Evolutionary conservation across 768 basidiomycete genomes (phyloP).

Genomic region (Russula lepida): DNA sequence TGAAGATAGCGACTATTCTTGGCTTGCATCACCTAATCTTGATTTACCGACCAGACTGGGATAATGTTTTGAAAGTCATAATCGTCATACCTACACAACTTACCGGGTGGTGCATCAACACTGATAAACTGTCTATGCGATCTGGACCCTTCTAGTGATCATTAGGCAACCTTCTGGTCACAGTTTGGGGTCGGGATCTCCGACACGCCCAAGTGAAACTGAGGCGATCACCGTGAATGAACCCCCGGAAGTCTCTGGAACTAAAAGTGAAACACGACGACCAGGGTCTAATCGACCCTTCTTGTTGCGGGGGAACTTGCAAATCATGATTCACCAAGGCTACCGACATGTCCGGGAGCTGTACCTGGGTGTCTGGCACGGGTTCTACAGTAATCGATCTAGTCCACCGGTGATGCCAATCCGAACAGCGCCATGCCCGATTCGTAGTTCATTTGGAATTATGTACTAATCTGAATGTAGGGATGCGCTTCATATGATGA

Average conservation of each 20-base stretch:
- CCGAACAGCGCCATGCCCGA: no score
- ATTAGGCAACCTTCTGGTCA: background rate
- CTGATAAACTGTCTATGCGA: background rate
- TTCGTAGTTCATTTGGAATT: no score
- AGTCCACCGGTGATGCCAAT: no score
- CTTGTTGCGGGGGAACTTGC: no score
- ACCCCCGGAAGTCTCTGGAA: background rate
- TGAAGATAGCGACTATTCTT: background rate
- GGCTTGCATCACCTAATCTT: background rate
- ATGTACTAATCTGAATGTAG: no score
- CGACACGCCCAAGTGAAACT: background rate
- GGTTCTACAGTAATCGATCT: no score
- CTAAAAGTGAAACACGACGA: background rate
- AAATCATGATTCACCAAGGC: no score
- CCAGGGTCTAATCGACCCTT: background rate
- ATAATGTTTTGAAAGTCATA: background rate
- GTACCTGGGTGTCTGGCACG: background rate
- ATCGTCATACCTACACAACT: background rate
- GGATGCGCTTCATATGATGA: no score
- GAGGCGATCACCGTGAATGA: background rate
- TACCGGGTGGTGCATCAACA: background rate
- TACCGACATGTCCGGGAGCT: no score
- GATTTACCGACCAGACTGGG: background rate
- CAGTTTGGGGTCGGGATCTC: background rate
- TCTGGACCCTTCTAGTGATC: background rate